A percentile compares a stretch with the other conserved stretches of the same genome.
Conservation (phyloP, 1,284 basidiomycete species). For the Farysia itapuensis region DNA sequence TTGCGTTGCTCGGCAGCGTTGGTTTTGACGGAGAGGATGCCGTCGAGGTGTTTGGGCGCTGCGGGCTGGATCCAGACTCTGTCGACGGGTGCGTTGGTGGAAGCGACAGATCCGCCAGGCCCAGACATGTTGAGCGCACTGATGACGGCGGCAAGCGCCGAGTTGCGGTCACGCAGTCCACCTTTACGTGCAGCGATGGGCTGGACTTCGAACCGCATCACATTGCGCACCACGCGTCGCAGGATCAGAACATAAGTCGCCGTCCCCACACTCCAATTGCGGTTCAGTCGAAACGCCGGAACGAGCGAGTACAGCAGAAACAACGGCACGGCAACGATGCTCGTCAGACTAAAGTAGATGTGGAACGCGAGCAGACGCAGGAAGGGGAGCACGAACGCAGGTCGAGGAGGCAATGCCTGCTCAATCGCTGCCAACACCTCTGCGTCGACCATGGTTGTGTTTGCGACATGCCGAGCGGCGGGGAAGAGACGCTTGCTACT, state of each 20-base stretch:
- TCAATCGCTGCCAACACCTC: conserved; percentile 22
- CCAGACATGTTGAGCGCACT: conserved; percentile 42
- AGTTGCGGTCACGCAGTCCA: conserved; percentile 46
- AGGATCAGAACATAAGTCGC: conserved; percentile 41
- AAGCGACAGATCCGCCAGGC: conserved; percentile 47
- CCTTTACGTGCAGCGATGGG: conserved; percentile 49
- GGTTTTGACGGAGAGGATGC: conserved; percentile 49
- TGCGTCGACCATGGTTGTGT: conserved; percentile 19
- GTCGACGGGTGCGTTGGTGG: conserved; percentile 33
- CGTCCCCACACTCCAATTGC: conserved; percentile 39
- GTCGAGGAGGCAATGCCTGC: conserved; percentile 18
- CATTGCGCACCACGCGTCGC: conserved; percentile 39
- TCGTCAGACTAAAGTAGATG: conserved; percentile 43
- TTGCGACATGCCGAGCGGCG: neutral
- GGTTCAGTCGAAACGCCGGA: conserved; percentile 33
- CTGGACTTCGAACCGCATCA: conserved; percentile 46
- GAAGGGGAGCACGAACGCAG: conserved; percentile 20
- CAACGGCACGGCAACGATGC: conserved; percentile 34
- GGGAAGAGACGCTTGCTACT: neutral
- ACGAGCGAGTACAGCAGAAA: conserved; percentile 38
- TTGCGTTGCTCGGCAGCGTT: conserved; percentile 19
- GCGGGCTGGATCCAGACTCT: conserved; percentile 54
- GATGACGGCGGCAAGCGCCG: conserved; percentile 36
- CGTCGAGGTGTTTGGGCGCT: conserved; percentile 42
- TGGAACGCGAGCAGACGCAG: conserved; percentile 46